A percentile compares a stretch with the other conserved stretches of the same genome.
Conservation (phyloP, 768 basidiomycete genomes). For the Leccinum pellstonianum region DNA sequence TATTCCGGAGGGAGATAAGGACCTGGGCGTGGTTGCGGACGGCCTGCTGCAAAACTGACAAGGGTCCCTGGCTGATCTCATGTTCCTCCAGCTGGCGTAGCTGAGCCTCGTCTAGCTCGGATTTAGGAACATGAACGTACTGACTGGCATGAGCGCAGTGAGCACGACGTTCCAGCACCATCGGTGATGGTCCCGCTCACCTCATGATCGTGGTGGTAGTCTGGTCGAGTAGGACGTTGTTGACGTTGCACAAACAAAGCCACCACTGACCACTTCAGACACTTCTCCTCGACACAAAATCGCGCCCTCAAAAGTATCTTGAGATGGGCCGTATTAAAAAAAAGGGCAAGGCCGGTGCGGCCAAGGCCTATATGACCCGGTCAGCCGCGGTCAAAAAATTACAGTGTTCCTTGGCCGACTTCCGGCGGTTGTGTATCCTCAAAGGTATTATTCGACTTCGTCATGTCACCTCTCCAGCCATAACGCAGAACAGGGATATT, state of each 20-base stretch:
- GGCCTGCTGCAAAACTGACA: slow-evolving; percentile 94
- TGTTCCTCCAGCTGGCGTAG: slow-evolving; percentile 95
- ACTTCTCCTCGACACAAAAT: neutral
- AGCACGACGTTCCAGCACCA: slow-evolving; percentile 7
- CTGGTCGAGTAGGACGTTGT: slow-evolving; percentile 21
- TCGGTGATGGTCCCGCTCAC: slow-evolving; percentile 20
- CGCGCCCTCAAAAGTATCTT: neutral
- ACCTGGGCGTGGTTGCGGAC: slow-evolving; percentile 98
- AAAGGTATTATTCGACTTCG: slow-evolving; percentile 62
- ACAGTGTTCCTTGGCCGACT: slow-evolving; percentile 95
- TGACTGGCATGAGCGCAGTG: slow-evolving; percentile 54
- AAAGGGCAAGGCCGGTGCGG: slow-evolving; percentile 90
- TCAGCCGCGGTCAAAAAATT: slow-evolving; percentile 91
- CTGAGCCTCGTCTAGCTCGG: slow-evolving; percentile 96
- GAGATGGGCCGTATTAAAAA: slow-evolving; percentile 73
- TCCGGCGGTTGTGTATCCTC: slow-evolving; percentile 92
- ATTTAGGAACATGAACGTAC: slow-evolving; percentile 95
- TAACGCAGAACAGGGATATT: slow-evolving; percentile 72
- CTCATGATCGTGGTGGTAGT: slow-evolving; percentile 29
- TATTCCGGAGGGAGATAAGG: slow-evolving; percentile 94
- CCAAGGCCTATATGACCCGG: slow-evolving; percentile 89
- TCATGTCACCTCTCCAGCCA: slow-evolving; percentile 1
- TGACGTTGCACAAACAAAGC: slow-evolving; percentile 33
- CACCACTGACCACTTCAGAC: slow-evolving; percentile 1
- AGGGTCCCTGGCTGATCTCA: slow-evolving; percentile 96